Evolutionary conservation across 1,284 basidiomycete species (phyloP), one percentile per base, ranked within the genome.

Genomic region (Malassezia yamatoensis): DNA sequence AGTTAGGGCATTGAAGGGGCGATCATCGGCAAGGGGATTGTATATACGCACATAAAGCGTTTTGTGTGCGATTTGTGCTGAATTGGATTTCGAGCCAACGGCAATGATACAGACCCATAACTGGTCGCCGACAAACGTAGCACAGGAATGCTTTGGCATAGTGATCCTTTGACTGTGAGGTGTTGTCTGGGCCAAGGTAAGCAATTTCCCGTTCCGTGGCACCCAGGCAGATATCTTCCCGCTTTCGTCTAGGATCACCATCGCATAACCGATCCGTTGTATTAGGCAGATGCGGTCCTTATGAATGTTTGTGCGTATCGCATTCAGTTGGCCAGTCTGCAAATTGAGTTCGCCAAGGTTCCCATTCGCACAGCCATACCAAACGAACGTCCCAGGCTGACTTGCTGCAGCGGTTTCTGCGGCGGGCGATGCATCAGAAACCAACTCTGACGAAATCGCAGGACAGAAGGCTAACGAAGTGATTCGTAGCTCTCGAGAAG

Each of bases 221-320:
- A 68, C 47, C 70, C 71, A 74, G 34, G 64, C 54, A 1, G 62
- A 66, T 38, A 73, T 71, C 60, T 74, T 74, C 15, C 71, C 71
- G 12, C 65, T 62, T 46, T 72, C 71, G 49, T 74, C 71, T 32
- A 74, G 24, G 20, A 60, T 56, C 20, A 72, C 43, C 63, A 74
- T 71, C 38, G 60, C 53, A 41, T 59, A 54, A 33, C 68, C 67
- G 15, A 72, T 59, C 12, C 70, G 49, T 32, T 59, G 54, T 10
- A 74, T 41, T 42, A 68, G 40, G 29, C 59, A 46, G 24, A 74
- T 66, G 1, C 68, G 59, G 13, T 62, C 60, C 12, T 61, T 59
- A 42, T 74, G 71, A 1, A 67, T 57, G 33, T 59, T 65, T 34
- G 57, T 59, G 16, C 66, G 44, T 12, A 60, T 58, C 20, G 47